Evolutionary conservation across 768 basidiomycete species (phyloP), one percentile per base, ranked within the genome.

Genomic region (Scleroderma bovista): DNA sequence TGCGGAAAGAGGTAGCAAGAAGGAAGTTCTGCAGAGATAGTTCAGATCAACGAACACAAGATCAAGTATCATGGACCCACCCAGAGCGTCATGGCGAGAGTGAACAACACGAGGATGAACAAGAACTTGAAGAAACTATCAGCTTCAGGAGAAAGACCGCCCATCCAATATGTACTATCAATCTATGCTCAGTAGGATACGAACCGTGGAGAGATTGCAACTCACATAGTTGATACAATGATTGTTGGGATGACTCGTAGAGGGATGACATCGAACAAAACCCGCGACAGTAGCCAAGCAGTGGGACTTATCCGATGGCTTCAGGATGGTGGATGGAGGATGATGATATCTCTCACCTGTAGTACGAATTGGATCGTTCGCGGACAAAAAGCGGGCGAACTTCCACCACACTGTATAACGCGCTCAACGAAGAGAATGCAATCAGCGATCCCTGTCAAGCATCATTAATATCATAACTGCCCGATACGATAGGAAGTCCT

Each of bases 121-220:
- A 96, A 72, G 70, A 89, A 98, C 61, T 96, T 98, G 84, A 96
- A 98, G 75, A 86, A 97, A 62, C 86, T 75, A 0, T 83, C 78
- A 2, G 92, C 83, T 38, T 87, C 78, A 4, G 75, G 75, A 2
- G 88, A 78, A 4, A 97, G 78, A 12, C 94, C 93, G 3, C 92
- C 91, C 94, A 97, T 93, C 89, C 90, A 92, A 58, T 92, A 93
- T n/a, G 84, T 85, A 46, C 86, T 88, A 51, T 10, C 38, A 26
- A 44, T n/a, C 12, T 26, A 19, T 16, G 6, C 49, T 59, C 41
- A 53, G 56, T 48, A 22, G 31, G 16, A 38, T 16, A 39, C 13
- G 6, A 29, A 15, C 29, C 3, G 37, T 9, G 26, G 15, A 48
- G 24, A 20, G 31, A 2, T 10, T 33, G 40, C 32, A 3, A 68